Evolutionary conservation across 768 basidiomycete species (phyloP).

Genomic region (Pleurotus sapidus): DNA sequence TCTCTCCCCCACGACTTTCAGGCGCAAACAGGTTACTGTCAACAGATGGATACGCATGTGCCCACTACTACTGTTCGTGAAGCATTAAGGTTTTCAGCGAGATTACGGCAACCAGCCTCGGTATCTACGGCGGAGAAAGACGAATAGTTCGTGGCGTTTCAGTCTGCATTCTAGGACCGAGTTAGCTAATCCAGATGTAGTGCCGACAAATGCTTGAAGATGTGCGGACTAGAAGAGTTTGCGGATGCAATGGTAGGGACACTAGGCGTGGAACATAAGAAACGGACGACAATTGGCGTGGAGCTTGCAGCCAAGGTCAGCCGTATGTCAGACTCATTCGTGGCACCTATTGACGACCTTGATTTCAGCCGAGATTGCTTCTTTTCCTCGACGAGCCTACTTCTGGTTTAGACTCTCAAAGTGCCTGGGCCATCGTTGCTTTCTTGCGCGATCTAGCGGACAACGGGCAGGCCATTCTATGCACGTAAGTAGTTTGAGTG

Average conservation of each 20-base stretch:
- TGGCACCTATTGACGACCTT: not conserved
- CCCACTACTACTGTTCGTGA: conserved; percentile 76
- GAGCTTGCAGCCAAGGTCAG: conserved; percentile 72
- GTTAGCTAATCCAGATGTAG: conserved; percentile 18
- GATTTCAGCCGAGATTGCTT: conserved; percentile 65
- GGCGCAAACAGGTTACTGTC: conserved; percentile 79
- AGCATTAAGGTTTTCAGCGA: conserved; percentile 76
- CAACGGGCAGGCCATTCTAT: conserved; percentile 83
- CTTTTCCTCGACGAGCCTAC: conserved; percentile 91
- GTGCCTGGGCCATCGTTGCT: conserved; percentile 76
- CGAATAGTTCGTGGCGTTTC: conserved; percentile 54
- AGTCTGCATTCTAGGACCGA: not conserved
- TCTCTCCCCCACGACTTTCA: conserved; percentile 53
- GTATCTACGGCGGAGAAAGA: conserved; percentile 71
- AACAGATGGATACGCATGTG: conserved; percentile 85
- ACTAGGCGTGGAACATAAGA: conserved; percentile 54
- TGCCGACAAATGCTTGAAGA: conserved; percentile 46
- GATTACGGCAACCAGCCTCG: conserved; percentile 67
- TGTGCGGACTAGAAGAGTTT: conserved; percentile 61
- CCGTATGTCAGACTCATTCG: not conserved
- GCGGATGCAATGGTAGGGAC: conserved; percentile 61
- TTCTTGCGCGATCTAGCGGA: conserved; percentile 77
- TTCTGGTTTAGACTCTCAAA: conserved; percentile 85
- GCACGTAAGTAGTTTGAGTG: conserved; percentile 51
- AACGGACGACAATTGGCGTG: conserved; percentile 71